Conservation (phyloP, 2,329 filamentous ascomycete species). For the Arthrobotrys megalospora region DNA sequence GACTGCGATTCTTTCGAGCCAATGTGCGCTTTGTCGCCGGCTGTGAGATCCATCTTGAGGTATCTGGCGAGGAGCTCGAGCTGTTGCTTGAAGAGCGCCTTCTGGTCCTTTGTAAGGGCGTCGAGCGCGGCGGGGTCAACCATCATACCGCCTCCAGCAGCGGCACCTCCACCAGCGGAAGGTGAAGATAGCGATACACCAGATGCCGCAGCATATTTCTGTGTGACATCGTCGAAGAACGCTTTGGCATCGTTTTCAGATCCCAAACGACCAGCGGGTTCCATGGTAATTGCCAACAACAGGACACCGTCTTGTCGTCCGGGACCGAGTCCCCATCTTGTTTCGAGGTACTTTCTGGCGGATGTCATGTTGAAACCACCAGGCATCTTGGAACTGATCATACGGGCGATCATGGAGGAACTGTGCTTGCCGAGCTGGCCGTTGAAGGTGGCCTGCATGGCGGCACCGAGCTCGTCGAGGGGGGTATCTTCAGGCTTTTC, state of each 20-base stretch:
- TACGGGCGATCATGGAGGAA: constrained; percentile 88
- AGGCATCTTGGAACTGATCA: constrained; percentile 99
- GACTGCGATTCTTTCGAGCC: constrained; percentile 87
- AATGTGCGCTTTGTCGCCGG: constrained; percentile 94
- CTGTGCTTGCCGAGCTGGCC: constrained; percentile 98
- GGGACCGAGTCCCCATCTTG: constrained; percentile 87
- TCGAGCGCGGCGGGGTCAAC: constrained; percentile 99
- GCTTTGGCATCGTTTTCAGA: constrained; percentile 92
- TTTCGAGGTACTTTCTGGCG: constrained; percentile 94
- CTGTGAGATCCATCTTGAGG: constrained; percentile 94
- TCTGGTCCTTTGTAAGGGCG: constrained; percentile 96
- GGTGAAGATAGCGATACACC: constrained; percentile 87
- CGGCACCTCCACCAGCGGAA: constrained; percentile 78
- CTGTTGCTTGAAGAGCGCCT: constrained; percentile 97
- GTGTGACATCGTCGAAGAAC: constrained; percentile 87
- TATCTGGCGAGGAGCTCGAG: constrained; percentile 95
- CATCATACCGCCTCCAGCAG: constrained; percentile 87
- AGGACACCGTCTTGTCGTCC: constrained; percentile 93
- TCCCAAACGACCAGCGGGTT: constrained; percentile 88
- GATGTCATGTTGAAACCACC: constrained; percentile 99
- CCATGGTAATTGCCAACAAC: constrained; percentile 90
- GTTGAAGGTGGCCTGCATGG: constrained; percentile 99
- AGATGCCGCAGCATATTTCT: constrained; percentile 88
- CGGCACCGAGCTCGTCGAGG: constrained; percentile 91
- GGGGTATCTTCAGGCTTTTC: constrained; percentile 99